Conservation (phyloP, 2,329 filamentous ascomycete species). For the Ophiostoma piceae region DNA sequence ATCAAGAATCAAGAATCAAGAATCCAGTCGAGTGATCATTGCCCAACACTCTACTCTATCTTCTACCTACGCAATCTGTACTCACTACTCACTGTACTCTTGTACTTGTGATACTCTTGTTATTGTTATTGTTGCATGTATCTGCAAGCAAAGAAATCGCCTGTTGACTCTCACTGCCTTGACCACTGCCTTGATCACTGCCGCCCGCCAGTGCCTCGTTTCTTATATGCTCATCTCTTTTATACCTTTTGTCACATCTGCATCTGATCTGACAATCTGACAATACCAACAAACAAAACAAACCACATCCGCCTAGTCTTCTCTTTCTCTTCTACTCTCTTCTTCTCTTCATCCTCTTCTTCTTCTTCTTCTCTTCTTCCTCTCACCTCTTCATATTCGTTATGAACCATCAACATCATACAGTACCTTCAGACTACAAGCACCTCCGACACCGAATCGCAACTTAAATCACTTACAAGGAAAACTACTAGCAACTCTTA, state of each 20-base stretch:
- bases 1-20: slow-evolving; percentile 7
- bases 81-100: neutral
- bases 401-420: slow-evolving; percentile 5
- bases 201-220: neutral
- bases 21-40: neutral
- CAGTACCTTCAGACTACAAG: slow-evolving; percentile 13
- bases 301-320: neutral
- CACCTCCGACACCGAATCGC: slow-evolving; percentile 9
- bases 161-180: neutral
- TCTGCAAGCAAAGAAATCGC: neutral
- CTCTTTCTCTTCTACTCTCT: neutral
- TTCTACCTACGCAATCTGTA: neutral
- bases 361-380: neutral
- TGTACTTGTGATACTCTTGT: slow-evolving; percentile 6
- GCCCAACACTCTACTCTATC: neutral
- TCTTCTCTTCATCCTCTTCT: slow-evolving; percentile 1
- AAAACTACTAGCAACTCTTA: neutral
- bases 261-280: neutral
- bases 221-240: neutral
- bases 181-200: neutral
- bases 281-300: neutral
- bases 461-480: neutral
- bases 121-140: neutral
- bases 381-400: neutral
- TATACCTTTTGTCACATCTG: neutral